Evolutionary conservation across 2,329 filamentous ascomycete species (phyloP), one percentile per base, ranked within the genome.

Genomic region (Grosmannia huntii): DNA sequence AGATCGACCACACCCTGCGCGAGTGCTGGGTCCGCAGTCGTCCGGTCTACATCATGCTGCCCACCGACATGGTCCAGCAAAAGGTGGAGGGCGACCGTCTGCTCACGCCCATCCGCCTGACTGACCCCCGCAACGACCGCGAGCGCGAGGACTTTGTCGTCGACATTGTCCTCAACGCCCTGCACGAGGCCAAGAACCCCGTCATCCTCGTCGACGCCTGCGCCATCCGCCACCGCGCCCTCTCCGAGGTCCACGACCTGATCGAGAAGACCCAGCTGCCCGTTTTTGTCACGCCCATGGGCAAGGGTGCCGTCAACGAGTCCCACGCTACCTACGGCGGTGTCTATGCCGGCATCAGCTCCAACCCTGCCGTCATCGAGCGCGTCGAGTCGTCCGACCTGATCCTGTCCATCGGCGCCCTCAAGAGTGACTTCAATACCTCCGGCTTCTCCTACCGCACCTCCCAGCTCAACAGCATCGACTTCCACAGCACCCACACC

Each of bases 271-370:
- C 88, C 1, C 76, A 82, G 4, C 75, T 95, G 9, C 90, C 90
- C 5, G 86, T 88, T 0, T 95, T 94, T 65, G 87, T 91, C n/a
- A 87, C 89, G 0, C 89, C 90, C 2, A 95, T 95, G 87, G 90
- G 90, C 53, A 95, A 95, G 73, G 82, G 89, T 21, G 87, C 87
- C 23, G 80, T 96, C 53, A 80, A 94, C 65, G 90, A 96, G 70
- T 80, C 80, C 2, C 78, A 87, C 53, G 75, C 79, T n/a, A 87
- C 82, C 66, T 95, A 86, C 64, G 87, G 87, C 25, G 90, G 90
- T 62, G 87, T 95, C 5, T 95, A 95, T 69, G 86, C 87, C 10
- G 90, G 90, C n/a, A 79, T 80, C 60, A 89, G 86, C 41, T 90
- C 85, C 36, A 80, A 85, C 56, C 77, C 81, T 1, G 78, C 79